phyloP scores from a whole-genome alignment of 2,329 filamentous ascomycete genomes.

The Cytospora piceae region DNA sequence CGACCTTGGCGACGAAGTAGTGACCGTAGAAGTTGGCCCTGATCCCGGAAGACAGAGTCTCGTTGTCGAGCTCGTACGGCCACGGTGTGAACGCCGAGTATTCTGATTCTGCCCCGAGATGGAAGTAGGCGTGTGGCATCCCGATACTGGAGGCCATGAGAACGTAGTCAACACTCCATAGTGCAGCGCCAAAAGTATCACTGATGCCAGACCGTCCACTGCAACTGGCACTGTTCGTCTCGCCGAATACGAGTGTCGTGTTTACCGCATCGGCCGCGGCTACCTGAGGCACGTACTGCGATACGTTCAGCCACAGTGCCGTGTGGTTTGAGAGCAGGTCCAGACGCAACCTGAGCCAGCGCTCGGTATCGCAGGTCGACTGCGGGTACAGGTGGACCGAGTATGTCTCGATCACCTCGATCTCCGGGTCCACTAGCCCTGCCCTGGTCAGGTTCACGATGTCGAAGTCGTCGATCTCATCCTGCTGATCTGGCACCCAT shows the following conservation, averaged over 20 bases:
- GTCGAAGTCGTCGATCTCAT: constrained; percentile 42
- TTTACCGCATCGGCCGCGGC: constrained; percentile 39
- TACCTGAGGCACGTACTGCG: constrained; percentile 33
- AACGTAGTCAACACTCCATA: constrained; percentile 54
- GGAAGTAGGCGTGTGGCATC: constrained; percentile 47
- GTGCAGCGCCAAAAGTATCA: constrained; percentile 52
- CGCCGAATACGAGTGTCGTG: constrained; percentile 48
- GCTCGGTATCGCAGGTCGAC: constrained; percentile 36
- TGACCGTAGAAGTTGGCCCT: constrained; percentile 41
- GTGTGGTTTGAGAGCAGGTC: constrained; percentile 41
- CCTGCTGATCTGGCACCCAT: constrained; percentile 43
- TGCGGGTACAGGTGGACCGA: constrained; percentile 42
- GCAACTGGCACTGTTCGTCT: constrained; percentile 51
- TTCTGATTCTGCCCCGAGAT: constrained; percentile 36
- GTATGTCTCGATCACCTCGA: constrained; percentile 33
- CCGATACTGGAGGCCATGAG: constrained; percentile 42
- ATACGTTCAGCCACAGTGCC: constrained; percentile 38
- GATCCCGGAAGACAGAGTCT: constrained; percentile 39
- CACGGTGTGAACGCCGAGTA: constrained; percentile 31
- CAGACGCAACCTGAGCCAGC: constrained; percentile 40
- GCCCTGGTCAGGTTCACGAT: constrained; percentile 40
- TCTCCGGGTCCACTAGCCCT: constrained; percentile 27
- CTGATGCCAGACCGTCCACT: constrained; percentile 45
- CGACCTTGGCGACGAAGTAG: constrained; percentile 41
- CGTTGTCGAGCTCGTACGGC: constrained; percentile 38